Base-by-base conservation (phyloP, 192 early-diverging fungal species). In the Chytriomyces sp. region DNA sequence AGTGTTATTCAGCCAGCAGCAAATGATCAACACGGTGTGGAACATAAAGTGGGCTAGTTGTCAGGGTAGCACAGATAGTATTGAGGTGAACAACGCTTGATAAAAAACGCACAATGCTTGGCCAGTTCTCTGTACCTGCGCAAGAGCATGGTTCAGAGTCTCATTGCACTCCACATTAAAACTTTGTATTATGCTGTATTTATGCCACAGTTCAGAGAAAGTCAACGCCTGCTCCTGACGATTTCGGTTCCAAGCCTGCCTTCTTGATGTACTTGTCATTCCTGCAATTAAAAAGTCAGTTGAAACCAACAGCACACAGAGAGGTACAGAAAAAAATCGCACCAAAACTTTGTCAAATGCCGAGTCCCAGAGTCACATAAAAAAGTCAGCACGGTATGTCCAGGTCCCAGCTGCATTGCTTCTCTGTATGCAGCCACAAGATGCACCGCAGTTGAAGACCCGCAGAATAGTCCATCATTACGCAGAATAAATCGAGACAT, bases 261-360 rank as follows among this genome's bases (percentile, higher is more conserved):
- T 68, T 68, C 13, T n/a, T 48, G 23, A 68, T 46, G 45, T 68
- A 68, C 67, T 68, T 46, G 45, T 68, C 43, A 47, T 68, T 68
- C 20, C 20, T 35, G 35, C 35, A 35, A 3, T 18, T 5, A 57
- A 1, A 13, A 18, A 46, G 46, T 23, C 13, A 35, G 26, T 18
- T 46, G 46, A 46, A 47, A 47, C 28, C 28, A 45, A 7, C 28
- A 24, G 53, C 53, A 0, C 16, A 57, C 53, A 57, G 16, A 57
- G 20, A 0, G 53, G 53, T 64, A 5, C 2, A 64, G 18, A 71
- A 26, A 50, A 11, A 11, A n/a, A 2, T 0, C 74, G 18, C 76
- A 79, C 96, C 96, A 99, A 81, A 99, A 99, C 84, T 96, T 97
- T 50, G 95, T 97, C 77, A 97, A 79, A 81, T 98, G 96, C 45